Evolutionary conservation across 2,329 filamentous ascomycete species (phyloP).

Genomic region (Colletotrichum endophyticum): DNA sequence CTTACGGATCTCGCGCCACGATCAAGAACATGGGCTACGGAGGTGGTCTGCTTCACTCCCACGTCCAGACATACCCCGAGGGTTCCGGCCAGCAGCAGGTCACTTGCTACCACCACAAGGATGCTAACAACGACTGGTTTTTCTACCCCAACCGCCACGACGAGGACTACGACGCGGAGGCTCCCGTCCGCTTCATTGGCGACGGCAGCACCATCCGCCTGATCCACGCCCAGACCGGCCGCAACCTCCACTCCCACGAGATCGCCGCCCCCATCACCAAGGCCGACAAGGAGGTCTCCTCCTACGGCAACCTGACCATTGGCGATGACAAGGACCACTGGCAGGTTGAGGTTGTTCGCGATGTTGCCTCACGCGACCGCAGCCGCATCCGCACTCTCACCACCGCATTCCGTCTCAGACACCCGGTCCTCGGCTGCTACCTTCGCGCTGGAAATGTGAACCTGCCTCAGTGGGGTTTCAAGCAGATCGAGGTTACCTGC

Average conservation of each 20-base stretch:
- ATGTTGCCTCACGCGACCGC: constrained; percentile 85
- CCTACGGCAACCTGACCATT: constrained; percentile 92
- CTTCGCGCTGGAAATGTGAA: constrained; percentile 95
- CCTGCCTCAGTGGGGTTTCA: constrained; percentile 98
- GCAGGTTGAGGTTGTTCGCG: constrained; percentile 88
- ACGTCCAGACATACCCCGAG: constrained; percentile 94
- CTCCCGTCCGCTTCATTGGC: constrained; percentile 75
- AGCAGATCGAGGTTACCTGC: constrained; percentile 98
- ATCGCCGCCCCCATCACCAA: constrained; percentile 90
- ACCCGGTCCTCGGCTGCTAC: constrained; percentile 86
- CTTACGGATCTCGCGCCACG: constrained; percentile 85
- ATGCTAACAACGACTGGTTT: constrained; percentile 99
- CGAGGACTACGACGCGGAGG: constrained; percentile 73
- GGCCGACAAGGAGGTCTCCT: constrained; percentile 89
- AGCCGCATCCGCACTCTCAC: constrained; percentile 89
- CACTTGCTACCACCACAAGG: constrained; percentile 99
- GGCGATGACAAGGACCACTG: constrained; percentile 99
- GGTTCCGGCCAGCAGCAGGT: constrained; percentile 95
- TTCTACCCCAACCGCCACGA: constrained; percentile 92
- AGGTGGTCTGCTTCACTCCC: constrained; percentile 93
- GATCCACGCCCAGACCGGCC: constrained; percentile 93
- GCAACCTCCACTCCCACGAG: constrained; percentile 94
- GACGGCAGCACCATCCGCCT: constrained; percentile 83
- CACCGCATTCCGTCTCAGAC: constrained; percentile 87
- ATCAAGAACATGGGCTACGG: constrained; percentile 99